Conservation (phyloP, 2,329 filamentous ascomycete genomes). For the Stagonosporopsis vannaccii region DNA sequence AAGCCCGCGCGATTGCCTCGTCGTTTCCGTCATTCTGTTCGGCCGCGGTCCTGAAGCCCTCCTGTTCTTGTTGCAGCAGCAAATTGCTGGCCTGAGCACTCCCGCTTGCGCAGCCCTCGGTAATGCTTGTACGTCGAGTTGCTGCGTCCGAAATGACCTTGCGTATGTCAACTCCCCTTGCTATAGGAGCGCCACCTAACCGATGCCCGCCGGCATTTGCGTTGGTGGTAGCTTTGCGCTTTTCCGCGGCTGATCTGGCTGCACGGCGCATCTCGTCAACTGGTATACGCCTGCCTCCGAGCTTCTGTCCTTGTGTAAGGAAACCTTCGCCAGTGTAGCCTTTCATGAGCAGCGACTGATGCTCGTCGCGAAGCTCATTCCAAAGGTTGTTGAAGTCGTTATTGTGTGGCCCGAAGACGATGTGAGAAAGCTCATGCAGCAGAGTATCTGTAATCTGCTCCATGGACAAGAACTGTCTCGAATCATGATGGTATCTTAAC, state of each 20-base stretch:
- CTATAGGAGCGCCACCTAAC: constrained; percentile 69
- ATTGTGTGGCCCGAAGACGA: constrained; percentile 83
- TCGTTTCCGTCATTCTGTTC: constrained; percentile 92
- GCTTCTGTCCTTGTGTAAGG: constrained; percentile 73
- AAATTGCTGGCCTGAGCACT: constrained; percentile 72
- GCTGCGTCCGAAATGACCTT: constrained; percentile 75
- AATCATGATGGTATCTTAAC: constrained; percentile 77
- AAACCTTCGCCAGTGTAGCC: constrained; percentile 94
- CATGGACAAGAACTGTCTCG: constrained; percentile 77
- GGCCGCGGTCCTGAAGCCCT: constrained; percentile 82
- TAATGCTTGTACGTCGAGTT: constrained; percentile 68
- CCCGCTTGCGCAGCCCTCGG: constrained; percentile 78
- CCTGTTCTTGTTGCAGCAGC: constrained; percentile 67
- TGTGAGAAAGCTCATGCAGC: constrained; percentile 93
- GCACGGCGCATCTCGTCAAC: constrained; percentile 76
- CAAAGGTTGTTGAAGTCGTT: constrained; percentile 83
- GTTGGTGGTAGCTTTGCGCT: constrained; percentile 64
- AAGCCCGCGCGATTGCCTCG: constrained; percentile 80
- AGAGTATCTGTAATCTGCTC: constrained; percentile 88
- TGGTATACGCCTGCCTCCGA: constrained; percentile 68
- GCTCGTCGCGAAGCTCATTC: constrained; percentile 88
- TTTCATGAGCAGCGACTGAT: constrained; percentile 75
- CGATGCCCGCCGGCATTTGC: constrained; percentile 76
- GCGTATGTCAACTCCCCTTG: constrained; percentile 72
- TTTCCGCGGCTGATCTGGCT: constrained; percentile 77